phyloP scores from a whole-genome alignment of 2,329 filamentous ascomycete species.

The Aspergillus sp. region DNA sequence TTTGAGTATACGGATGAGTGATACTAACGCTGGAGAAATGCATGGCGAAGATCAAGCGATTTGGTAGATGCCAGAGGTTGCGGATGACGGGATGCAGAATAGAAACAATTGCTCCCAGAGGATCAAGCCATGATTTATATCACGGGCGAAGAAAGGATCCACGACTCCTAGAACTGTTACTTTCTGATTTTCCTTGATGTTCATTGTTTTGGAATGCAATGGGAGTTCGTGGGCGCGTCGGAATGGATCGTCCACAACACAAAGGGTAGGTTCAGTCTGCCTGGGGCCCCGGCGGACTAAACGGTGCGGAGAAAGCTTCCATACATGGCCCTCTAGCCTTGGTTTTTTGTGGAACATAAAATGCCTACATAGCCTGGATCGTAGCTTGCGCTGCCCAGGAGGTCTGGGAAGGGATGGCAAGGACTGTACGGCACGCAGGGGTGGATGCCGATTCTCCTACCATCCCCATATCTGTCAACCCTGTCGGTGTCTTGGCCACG shows the following conservation, averaged over 20 bases:
- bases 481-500: not conserved
- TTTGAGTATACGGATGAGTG: not conserved
- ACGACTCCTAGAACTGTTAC: not conserved
- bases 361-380: not conserved
- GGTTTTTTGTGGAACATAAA: not conserved
- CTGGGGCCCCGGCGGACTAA: not conserved
- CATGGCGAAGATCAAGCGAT: constrained; percentile 9
- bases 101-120: not conserved
- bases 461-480: not conserved
- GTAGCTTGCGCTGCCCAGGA: not conserved
- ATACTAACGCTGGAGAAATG: constrained; percentile 17
- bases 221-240: not conserved
- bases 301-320: not conserved
- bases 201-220: not conserved
- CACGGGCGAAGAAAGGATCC: not conserved
- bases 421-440: not conserved
- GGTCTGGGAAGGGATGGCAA: not conserved
- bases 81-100: not conserved
- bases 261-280: not conserved
- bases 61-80: not conserved
- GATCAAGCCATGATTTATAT: not conserved
- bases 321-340: not conserved
- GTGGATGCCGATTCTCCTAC: not conserved
- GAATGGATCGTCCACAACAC: not conserved
- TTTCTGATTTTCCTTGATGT: not conserved